Evolutionary conservation across 192 early-diverging fungal genomes (phyloP), one percentile per base, ranked within the genome.

Genomic region (Oehlia diaphana): DNA sequence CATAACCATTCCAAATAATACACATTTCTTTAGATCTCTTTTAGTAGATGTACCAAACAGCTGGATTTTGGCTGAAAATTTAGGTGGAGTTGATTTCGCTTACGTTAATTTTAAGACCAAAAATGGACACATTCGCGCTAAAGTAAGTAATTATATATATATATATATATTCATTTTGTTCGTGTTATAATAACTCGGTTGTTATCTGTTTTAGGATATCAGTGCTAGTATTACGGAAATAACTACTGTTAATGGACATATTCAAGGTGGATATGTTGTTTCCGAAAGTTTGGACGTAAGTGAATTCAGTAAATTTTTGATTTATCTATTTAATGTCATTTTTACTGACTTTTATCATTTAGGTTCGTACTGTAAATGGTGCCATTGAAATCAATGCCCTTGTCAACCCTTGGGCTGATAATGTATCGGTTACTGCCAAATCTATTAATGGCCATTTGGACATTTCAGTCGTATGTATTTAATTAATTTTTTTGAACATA

Each of bases 371-470:
- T 42, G 31, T 67, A 39, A 79, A 79, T 42, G 77, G 77, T 42
- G 35, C 9, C 13, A 50, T 79, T 53, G 28, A 37, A 12, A 23
- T 71, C 10, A 35, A n/a, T 14, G 50, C 50, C 12, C 7, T n/a
- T 23, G 19, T 39, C 21, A 53, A 79, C 33, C 37, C 66, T 14
- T 71, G 28, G 67, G 10, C 77, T 23, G 77, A 79, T 9, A 10
- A 58, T 42, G 33, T 71, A 33, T 53, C 50, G 9, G 28, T 79
- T 71, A 63, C 16, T 3, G 9, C 58, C 3, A 58, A 39, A 37
- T 79, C 77, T 13, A 42, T 79, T 12, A 79, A 79, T 39, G 77
- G 77, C 2, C 66, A 79, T 33, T 37, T 79, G 13, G 49, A 79
- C 12, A 42, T 71, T 79, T 16, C 58, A 23, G 77, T 79, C 50